Evolutionary conservation across 371 early-diverging fungal genomes (phyloP).

Genomic region (Apophysomyces elegans): DNA sequence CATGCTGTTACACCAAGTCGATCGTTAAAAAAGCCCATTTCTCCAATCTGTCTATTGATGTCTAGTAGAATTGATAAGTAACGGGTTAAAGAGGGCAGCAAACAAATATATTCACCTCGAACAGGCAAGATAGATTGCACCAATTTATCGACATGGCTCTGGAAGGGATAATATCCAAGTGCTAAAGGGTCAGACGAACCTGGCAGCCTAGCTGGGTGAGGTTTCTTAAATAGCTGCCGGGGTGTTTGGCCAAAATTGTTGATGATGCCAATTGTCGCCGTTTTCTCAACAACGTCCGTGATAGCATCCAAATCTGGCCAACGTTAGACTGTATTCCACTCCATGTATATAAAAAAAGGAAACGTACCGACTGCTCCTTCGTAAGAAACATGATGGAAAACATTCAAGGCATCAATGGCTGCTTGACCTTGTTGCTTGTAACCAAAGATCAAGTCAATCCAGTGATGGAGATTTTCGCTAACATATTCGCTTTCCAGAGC

Average conservation of each 20-base stretch:
- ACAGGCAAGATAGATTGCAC: slow-evolving; percentile 61
- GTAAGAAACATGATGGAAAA: slow-evolving; percentile 90
- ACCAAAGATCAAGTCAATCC: slow-evolving; percentile 93
- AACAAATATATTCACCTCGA: slow-evolving; percentile 40
- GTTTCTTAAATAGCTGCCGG: slow-evolving; percentile 78
- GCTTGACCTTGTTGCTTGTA: slow-evolving; percentile 85
- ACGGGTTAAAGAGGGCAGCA: neutral
- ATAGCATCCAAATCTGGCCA: slow-evolving; percentile 78
- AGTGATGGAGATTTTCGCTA: slow-evolving; percentile 79
- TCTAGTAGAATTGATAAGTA: slow-evolving; percentile 31
- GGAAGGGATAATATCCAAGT: slow-evolving; percentile 51
- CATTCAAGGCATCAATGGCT: slow-evolving; percentile 85
- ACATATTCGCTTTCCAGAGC: slow-evolving; percentile 94
- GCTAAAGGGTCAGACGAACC: slow-evolving; percentile 40
- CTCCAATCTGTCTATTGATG: slow-evolving; percentile 59
- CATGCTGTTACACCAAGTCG: slow-evolving; percentile 54
- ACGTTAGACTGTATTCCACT: neutral
- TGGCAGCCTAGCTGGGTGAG: slow-evolving; percentile 67
- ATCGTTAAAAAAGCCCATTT: slow-evolving; percentile 53
- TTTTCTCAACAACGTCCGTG: slow-evolving; percentile 86
- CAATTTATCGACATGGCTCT: slow-evolving; percentile 56
- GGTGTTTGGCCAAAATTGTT: slow-evolving; percentile 97
- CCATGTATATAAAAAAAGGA: neutral
- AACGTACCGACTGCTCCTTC: slow-evolving; percentile 81
- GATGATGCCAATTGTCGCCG: slow-evolving; percentile 91